A percentile compares a stretch with the other conserved stretches of the same genome.
These are phyloP conservation scores for Cercophora samala DNA, from an alignment of 495 filamentous ascomycete species.

Conservation along the genomic window DNA sequence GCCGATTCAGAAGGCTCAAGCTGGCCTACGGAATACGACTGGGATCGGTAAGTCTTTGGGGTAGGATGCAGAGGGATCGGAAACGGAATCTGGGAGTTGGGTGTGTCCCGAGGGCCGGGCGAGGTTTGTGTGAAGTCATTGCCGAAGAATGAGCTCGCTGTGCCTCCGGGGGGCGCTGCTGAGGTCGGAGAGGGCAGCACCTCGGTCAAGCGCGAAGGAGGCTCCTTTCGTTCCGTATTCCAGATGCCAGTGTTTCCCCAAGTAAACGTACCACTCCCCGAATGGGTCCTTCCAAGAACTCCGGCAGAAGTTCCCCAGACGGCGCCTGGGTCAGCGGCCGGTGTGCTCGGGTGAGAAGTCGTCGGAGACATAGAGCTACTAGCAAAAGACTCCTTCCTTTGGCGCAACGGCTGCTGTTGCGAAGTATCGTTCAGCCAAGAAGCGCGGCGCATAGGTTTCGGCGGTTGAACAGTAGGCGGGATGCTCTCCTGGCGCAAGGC, in stretches of 20 bases:
- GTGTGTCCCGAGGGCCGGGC: conserved; percentile 42
- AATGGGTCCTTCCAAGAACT: conserved; percentile 56
- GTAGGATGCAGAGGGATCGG: conserved; percentile 88
- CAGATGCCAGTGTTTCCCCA: conserved; percentile 71
- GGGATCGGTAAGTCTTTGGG: conserved; percentile 87
- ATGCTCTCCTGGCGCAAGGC: conserved; percentile 47
- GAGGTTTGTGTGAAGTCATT: conserved; percentile 43
- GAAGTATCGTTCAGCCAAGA: conserved; percentile 62
- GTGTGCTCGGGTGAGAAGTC: conserved; percentile 70
- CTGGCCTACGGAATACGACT: conserved; percentile 96
- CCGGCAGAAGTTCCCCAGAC: conserved; percentile 59
- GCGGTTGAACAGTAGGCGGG: conserved; percentile 44
- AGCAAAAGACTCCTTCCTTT: conserved; percentile 59
- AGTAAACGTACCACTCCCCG: conserved; percentile 56
- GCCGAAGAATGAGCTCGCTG: conserved; percentile 45
- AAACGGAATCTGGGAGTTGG: conserved; percentile 73
- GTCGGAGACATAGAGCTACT: conserved; percentile 70
- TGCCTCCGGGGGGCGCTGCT: conserved; percentile 51
- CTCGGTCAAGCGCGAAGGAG: conserved; percentile 68
- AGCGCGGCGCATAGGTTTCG: conserved; percentile 53
- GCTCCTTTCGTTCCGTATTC: conserved; percentile 74
- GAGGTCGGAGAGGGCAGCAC: conserved; percentile 75
- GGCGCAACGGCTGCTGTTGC: conserved; percentile 41
- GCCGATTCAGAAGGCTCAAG: conserved; percentile 66
- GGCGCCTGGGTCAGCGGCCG: conserved; percentile 61